Evolutionary conservation across 495 filamentous ascomycete species (phyloP), one percentile per base, ranked within the genome.

Genomic region (Talaromyces stipitatus): DNA sequence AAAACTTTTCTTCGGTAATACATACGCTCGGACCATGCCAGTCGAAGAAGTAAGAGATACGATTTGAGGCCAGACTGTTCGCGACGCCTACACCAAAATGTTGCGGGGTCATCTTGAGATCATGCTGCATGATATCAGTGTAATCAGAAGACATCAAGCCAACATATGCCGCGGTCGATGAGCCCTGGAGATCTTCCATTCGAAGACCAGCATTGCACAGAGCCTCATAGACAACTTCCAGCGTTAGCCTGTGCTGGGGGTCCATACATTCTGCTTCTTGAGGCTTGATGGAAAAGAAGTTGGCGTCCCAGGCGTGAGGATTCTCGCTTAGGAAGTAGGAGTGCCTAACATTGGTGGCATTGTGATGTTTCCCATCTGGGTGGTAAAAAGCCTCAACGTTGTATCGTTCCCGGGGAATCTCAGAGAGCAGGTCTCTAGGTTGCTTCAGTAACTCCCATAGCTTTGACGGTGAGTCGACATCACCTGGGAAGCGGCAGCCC

Each of bases 201-300:
- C 72, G 59, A 5, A 75, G 61, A 4, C 78, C 80, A 3, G 69
- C 78, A 38, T 74, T 72, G 58, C 87, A 84, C 2, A 88, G 60
- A 0, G 75, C 73, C 57, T 87, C 83, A 50, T 85, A 87, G n/a
- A 80, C 77, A 0, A 70, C 69, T 59, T 87, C 85, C 0, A 88
- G 69, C 7, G 83, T 64, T 10, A 85, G 60, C 5, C 76, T 65
- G 30, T 80, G 78, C 47, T 79, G 75, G 1, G 78, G 78, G 52
- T 80, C 78, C 22, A 81, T 80, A 4, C 69, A 61, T 18, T 69
- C 67, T 33, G 84, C 76, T 69, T 87, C 78, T 47, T 74, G 66
- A 14, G 78, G 72, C 9, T 76, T 78, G 45, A 86, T 82, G 32
- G 75, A 76, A 67, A 88, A 87, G 66, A 87, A 88, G 7, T 58